Evolutionary conservation across 202 grass and related monocot genomes (phyloP).

Genomic region (Saccharum hybrid): DNA sequence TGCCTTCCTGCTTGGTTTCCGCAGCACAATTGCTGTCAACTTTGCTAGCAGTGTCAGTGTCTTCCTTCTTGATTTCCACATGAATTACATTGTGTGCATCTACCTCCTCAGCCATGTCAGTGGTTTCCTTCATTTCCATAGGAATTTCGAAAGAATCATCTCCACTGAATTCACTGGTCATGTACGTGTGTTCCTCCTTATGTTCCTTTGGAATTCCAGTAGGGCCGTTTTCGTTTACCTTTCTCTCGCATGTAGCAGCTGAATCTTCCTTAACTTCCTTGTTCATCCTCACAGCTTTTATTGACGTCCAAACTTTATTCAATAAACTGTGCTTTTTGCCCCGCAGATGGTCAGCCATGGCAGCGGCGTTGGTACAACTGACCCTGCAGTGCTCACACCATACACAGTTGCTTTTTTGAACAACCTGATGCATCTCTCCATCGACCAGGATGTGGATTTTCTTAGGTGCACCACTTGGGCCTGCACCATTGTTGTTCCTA

Average conservation of each 20-base stretch:
- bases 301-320: constrained; percentile 48
- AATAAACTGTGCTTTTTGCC: constrained; percentile 60
- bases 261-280: constrained; percentile 16
- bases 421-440: constrained; percentile 57
- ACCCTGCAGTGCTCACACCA: constrained; percentile 65
- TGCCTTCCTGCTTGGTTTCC: constrained; percentile 6
- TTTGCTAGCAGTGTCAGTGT: too few relatives aligned
- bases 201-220: constrained; percentile 12
- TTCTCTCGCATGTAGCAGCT: constrained; percentile 1
- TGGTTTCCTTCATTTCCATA: not conserved
- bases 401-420: constrained; percentile 56
- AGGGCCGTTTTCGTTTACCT: not conserved
- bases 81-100: too few relatives aligned
- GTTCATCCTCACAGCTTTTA: constrained; percentile 36
- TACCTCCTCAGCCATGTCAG: not conserved
- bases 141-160: not conserved
- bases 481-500: constrained; percentile 10
- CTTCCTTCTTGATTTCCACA: too few relatives aligned
- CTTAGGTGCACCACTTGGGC: constrained; percentile 16
- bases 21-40: too few relatives aligned
- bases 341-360: constrained; percentile 70
- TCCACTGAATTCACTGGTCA: constrained; percentile 19
- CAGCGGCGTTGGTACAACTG: constrained; percentile 44
- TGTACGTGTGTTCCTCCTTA: not conserved
- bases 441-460: constrained; percentile 59